Conservation (phyloP, 2,329 filamentous ascomycete species). For the Tolypocladium guangdongense region DNA sequence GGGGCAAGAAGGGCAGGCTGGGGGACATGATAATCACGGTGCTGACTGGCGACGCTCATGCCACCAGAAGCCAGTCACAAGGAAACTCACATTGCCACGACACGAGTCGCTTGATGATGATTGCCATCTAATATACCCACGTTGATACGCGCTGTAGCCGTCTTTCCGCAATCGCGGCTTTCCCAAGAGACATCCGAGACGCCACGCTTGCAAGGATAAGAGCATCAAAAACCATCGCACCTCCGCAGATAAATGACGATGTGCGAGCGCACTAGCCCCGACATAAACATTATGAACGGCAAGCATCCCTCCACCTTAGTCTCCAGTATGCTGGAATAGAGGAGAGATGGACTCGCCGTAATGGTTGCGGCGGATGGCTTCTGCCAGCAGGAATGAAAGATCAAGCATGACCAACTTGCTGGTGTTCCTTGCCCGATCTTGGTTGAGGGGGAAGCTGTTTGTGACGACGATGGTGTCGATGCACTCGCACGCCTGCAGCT, state of each 20-base stretch:
- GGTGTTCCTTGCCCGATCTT: conserved; percentile 56
- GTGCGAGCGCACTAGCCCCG: neutral
- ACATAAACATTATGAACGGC: neutral
- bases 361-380: conserved; percentile 92
- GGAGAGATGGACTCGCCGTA: conserved; percentile 76
- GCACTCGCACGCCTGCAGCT: conserved; percentile 84
- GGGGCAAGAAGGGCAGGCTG: neutral
- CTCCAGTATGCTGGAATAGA: conserved; percentile 56
- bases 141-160: neutral
- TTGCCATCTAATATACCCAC: neutral
- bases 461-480: conserved; percentile 93
- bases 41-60: neutral
- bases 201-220: conserved; percentile 1
- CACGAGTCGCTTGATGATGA: neutral
- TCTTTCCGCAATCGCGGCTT: neutral
- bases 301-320: conserved; percentile 26
- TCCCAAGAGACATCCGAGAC: conserved; percentile 1
- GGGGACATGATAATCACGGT: neutral
- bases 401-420: conserved; percentile 86
- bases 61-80: neutral
- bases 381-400: conserved; percentile 75
- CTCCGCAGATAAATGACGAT: neutral
- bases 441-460: conserved; percentile 88
- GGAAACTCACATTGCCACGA: neutral
- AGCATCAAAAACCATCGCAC: conserved; percentile 2